Conservation (phyloP, 2,329 filamentous ascomycete species). For the Cercospora berteroae region DNA sequence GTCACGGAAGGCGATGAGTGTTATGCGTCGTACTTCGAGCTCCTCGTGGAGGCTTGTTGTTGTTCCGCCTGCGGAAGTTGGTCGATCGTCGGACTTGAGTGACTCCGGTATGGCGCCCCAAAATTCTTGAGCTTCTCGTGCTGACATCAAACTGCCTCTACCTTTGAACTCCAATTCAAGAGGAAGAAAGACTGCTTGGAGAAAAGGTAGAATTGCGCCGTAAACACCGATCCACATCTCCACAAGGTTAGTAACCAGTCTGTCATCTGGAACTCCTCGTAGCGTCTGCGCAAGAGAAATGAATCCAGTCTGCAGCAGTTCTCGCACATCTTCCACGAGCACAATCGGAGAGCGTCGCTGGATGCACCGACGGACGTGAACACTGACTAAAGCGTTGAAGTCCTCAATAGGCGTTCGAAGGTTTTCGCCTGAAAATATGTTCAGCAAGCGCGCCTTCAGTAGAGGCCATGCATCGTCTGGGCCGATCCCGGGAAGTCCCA, state of each 20-base stretch:
- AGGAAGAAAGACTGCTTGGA: conserved; percentile 92
- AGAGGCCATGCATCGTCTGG: conserved; percentile 80
- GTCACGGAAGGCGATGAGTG: conserved; percentile 84
- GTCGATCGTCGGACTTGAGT: conserved; percentile 43
- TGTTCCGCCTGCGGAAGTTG: conserved; percentile 42
- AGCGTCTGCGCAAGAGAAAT: conserved; percentile 80
- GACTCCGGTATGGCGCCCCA: conserved; percentile 69
- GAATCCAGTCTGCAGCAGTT: conserved; percentile 79
- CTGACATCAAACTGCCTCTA: conserved; percentile 71
- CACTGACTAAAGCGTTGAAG: conserved; percentile 74
- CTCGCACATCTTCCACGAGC: conserved; percentile 72
- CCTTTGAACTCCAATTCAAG: conserved; percentile 92
- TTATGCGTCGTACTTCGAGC: conserved; percentile 83
- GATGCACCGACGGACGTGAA: conserved; percentile 76
- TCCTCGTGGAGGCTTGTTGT: conserved; percentile 53
- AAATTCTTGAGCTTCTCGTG: conserved; percentile 80
- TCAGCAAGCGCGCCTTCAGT: conserved; percentile 70
- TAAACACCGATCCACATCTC: conserved; percentile 95
- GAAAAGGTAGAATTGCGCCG: conserved; percentile 83
- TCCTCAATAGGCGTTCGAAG: conserved; percentile 78
- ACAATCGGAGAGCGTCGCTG: conserved; percentile 68
- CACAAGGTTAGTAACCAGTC: conserved; percentile 84
- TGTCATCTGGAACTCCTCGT: conserved; percentile 74
- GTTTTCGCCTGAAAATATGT: conserved; percentile 79
- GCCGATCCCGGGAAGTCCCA: conserved; percentile 50